Evolutionary conservation across 805 yeast species (phyloP).

Genomic region (Dipodascus geniculatus): DNA sequence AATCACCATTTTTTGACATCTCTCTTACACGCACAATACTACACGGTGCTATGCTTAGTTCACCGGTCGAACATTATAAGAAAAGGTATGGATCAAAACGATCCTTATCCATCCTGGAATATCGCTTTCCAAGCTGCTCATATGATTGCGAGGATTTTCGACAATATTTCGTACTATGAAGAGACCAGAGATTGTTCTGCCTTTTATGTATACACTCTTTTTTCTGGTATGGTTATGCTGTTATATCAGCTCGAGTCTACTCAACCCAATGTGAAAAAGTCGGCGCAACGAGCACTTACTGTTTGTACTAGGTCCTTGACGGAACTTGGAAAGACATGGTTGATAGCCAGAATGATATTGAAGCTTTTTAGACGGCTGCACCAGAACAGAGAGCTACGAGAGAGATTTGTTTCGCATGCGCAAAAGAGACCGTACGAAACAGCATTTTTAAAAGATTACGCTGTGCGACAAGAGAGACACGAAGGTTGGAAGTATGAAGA

Average conservation of each 20-base stretch:
- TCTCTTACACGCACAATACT: conserved; percentile 54
- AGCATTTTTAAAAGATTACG: background rate
- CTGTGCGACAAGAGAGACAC: background rate
- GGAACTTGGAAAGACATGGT: conserved; percentile 39
- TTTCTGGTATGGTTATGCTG: conserved; percentile 57
- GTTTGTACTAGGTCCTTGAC: conserved; percentile 27
- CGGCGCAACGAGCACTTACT: conserved; percentile 27
- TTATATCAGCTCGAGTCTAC: conserved; percentile 49
- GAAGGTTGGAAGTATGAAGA: background rate
- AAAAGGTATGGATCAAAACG: conserved; percentile 15
- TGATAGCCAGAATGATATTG: conserved; percentile 40
- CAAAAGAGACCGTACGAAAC: background rate
- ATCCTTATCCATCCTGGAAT: conserved; percentile 58
- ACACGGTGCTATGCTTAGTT: conserved; percentile 56
- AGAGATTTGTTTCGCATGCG: conserved; percentile 9
- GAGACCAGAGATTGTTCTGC: conserved; percentile 45
- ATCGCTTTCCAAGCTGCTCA: conserved; percentile 75
- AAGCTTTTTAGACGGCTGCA: conserved; percentile 35
- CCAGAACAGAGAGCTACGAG: conserved; percentile 15
- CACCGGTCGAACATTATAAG: conserved; percentile 55
- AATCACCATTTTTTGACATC: conserved; percentile 48
- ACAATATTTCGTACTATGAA: conserved; percentile 38
- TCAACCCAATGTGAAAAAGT: conserved; percentile 25
- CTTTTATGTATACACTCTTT: conserved; percentile 44
- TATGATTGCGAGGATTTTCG: conserved; percentile 54